Evolutionary conservation across 495 filamentous ascomycete species (phyloP), one percentile per base, ranked within the genome.

Genomic region (Haplographium delicatum): DNA sequence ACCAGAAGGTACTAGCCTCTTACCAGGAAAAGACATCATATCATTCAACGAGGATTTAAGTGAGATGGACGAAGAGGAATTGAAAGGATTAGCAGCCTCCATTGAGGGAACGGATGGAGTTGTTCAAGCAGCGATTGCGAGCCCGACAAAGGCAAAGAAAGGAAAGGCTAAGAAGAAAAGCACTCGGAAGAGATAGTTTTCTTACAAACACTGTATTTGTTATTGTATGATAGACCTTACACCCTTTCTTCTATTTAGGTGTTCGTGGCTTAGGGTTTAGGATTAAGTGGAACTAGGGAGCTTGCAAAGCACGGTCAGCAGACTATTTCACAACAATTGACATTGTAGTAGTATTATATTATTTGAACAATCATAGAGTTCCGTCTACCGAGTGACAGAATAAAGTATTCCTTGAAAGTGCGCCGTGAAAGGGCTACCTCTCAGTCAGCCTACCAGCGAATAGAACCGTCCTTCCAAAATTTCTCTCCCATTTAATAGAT

Each of bases 61-160:
- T 44, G 90, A 95, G 54, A 78, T 96, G 58, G 89, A 91, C 47
- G 90, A 94, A 40, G 89, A 90, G 15, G 85, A 89, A 66, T 70
- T 96, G 41, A 75, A 85, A 65, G 77, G 84, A 59, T 65, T 74
- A 80, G 51, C 79, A 20, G 67, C 71, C 18, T 28, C 20, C 33
- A 47, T 39, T 10, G 49, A 27, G 24, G 28, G n/a, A 13, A 39
- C 8, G 4, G 46, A 54, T 5, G 26, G 16, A 10, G 28, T 44
- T 27, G 46, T 37, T 10, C 25, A 35, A 15, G 24, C 43, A 15
- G 42, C 28, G 7, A 28, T 39, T 15, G 18, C 42, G 9, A 44
- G 27, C 19, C 33, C 51, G 3, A 10, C 56, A 13, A 59, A 59
- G 35, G 34, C 48, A 1, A 63, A 63, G 52, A 63, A 63, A 24